Base-by-base conservation (phyloP, 306 rosid species). In the Sphenostylis stenocarpa region DNA sequence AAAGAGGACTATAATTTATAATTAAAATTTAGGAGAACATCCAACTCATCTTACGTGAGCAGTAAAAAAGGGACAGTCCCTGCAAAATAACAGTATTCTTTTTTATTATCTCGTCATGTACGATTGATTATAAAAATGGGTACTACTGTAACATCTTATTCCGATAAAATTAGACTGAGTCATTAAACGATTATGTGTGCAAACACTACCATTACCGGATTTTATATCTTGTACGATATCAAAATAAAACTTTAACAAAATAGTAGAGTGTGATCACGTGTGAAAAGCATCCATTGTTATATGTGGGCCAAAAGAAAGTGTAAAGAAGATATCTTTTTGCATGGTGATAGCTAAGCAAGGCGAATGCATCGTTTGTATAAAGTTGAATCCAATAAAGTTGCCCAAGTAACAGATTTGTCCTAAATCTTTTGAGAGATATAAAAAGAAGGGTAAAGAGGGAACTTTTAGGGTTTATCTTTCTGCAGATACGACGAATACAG, bases 391-490 rank as follows among this genome's bases (percentile, higher is more conserved):
- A 55, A 55, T 38, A 36, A 72, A 39, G 28, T 20, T 62, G 26
- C 45, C 24, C 7, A n/a, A 9, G 77, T 38, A 72, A n/a, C n/a
- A n/a, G n/a, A n/a, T n/a, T n/a, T n/a, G n/a, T n/a, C n/a, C n/a
- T n/a, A 36, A 38, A 21, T 38, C 45, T 52, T 20, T 36, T 53
- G 8, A 65, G 43, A 60, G 52, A n/a, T n/a, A 41, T 65, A 14
- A 65, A 58, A 67, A 55, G 7, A 29, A 63, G 9, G 14, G 38
- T 17, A 62, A 52, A 70, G 49, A 56, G 33, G 58, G 29, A 65
- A 79, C 45, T 45, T 47, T 67, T 49, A 80, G 26, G 23, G 6
- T 65, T 70, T 58, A 61, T 55, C 82, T 17, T 76, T 64, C 48
- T 48, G 28, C 20, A 21, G 34, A 65, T 65, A 20, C 47, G 52